Conservation (phyloP, 2,329 filamentous ascomycete genomes). For the Calonectria pauciramosa region DNA sequence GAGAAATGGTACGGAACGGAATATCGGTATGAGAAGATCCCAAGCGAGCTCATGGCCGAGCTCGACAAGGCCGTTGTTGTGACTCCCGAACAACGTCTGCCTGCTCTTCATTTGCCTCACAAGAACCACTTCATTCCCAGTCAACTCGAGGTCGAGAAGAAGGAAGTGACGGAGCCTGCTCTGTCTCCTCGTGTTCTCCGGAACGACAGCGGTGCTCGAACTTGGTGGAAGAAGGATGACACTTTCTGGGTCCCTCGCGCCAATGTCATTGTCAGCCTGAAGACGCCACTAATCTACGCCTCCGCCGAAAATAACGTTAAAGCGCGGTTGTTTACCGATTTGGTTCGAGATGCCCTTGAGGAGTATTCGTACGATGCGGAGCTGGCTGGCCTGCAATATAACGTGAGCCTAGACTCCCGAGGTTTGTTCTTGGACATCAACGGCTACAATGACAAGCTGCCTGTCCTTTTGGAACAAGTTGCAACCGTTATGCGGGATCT, state of each 20-base stretch:
- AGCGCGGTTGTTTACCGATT: slow-evolving; percentile 82
- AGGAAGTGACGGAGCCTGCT: slow-evolving; percentile 82
- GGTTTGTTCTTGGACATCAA: slow-evolving; percentile 84
- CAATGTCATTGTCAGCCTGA: slow-evolving; percentile 84
- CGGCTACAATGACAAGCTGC: slow-evolving; percentile 97
- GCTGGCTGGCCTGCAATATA: slow-evolving; percentile 89
- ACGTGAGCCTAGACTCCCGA: slow-evolving; percentile 77
- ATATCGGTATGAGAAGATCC: slow-evolving; percentile 86
- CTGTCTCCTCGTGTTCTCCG: slow-evolving; percentile 85
- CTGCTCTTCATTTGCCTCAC: slow-evolving; percentile 87
- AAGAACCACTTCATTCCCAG: slow-evolving; percentile 97
- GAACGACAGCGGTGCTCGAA: slow-evolving; percentile 83
- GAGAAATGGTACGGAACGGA: slow-evolving; percentile 99
- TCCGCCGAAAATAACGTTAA: slow-evolving; percentile 85
- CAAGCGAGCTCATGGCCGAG: slow-evolving; percentile 79
- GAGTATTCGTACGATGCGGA: slow-evolving; percentile 98
- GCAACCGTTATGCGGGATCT: slow-evolving; percentile 87
- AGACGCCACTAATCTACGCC: slow-evolving; percentile 83
- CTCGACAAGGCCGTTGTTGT: slow-evolving; percentile 75
- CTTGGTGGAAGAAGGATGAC: slow-evolving; percentile 99
- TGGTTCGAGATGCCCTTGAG: slow-evolving; percentile 89
- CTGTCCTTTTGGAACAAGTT: slow-evolving; percentile 91
- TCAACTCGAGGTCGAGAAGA: slow-evolving; percentile 94
- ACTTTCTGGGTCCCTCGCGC: slow-evolving; percentile 98
- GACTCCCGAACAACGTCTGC: slow-evolving; percentile 70